Base-by-base conservation (phyloP, 805 yeast genomes). In the Yarrowia sp. region DNA sequence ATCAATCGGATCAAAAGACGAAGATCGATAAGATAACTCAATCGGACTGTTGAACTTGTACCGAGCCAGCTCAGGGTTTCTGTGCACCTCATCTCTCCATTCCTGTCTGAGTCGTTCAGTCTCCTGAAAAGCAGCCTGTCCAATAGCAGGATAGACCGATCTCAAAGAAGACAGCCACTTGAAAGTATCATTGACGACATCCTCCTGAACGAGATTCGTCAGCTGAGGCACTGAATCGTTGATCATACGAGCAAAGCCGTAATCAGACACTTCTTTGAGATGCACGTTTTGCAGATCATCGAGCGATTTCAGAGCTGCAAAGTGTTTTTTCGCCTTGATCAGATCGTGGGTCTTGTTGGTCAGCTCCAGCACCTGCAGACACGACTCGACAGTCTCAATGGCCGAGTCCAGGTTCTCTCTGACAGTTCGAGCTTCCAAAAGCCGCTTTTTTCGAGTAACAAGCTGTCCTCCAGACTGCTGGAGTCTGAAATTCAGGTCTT, bases 21-120 rank as follows among this genome's bases (percentile, higher is more conserved):
- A 79, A 50, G 84, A 85, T 70, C 98, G 80, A 72, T 91, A 79
- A 7, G 96, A 84, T 8, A 84, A 75, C 74, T 93, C 98, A 5
- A 92, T 89, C 0, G 96, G 89, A 0, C 97, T 89, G 73, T 92
- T 92, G 68, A 93, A 83, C 70, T 88, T 86, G 73, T 84, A 90
- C 8, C 82, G 76, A 4, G 79, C 74, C 60, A 86, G 79, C 36
- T 79, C 78, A 5, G 76, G 77, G 66, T 82, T 81, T 8, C 76
- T 72, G 7, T 76, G 71, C 66, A 82, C 85, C 68, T 78, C 77
- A 1, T 73, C 67, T 39, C 80, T 79, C 93, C 96, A 90, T 43
- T 80, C 78, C 14, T 80, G 78, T 60, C 88, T 83, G 72, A 92
- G 83, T 1, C 75, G 73, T 8, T 78, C 81, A 58, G 88, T 81